Evolutionary conservation across 2,329 filamentous ascomycete genomes (phyloP).

Genomic region (Alternaria sp.): DNA sequence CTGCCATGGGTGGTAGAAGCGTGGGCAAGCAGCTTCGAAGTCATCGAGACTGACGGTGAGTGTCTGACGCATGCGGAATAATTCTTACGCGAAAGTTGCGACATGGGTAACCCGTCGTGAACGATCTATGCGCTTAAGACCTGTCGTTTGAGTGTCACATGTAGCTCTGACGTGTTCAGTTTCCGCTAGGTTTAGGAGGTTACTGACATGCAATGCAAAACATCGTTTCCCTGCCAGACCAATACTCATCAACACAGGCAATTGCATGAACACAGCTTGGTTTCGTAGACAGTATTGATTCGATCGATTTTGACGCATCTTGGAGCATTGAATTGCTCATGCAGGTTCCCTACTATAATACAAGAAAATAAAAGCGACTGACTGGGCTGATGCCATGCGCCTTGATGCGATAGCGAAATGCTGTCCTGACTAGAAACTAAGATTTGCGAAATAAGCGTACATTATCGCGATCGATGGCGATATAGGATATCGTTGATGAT

Average conservation of each 20-base stretch:
- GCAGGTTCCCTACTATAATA: constrained; percentile 40
- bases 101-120: constrained; percentile 28
- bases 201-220: constrained; percentile 31
- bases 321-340: constrained; percentile 33
- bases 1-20: constrained; percentile 11
- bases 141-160: constrained; percentile 14
- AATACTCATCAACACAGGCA: constrained; percentile 17
- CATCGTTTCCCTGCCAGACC: constrained; percentile 15
- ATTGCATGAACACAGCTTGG: constrained; percentile 20
- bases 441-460: constrained; percentile 20
- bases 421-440: constrained; percentile 5
- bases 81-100: constrained; percentile 1
- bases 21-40: constrained; percentile 20
- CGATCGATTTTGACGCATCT: constrained; percentile 29
- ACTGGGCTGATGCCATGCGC: constrained; percentile 16
- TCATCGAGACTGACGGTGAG: constrained; percentile 9
- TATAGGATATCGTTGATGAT: constrained; percentile 21
- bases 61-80: neutral
- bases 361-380: constrained; percentile 32
- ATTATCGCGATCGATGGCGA: constrained; percentile 23
- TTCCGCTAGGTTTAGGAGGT: constrained; percentile 25
- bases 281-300: constrained; percentile 31
- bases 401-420: constrained; percentile 15
- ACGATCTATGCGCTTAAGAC: constrained; percentile 4
- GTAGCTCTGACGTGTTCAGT: constrained; percentile 30